These are phyloP conservation scores for Coemansia sp. DNA, from an alignment of 192 early-diverging fungal species.

Conservation along the genomic window DNA sequence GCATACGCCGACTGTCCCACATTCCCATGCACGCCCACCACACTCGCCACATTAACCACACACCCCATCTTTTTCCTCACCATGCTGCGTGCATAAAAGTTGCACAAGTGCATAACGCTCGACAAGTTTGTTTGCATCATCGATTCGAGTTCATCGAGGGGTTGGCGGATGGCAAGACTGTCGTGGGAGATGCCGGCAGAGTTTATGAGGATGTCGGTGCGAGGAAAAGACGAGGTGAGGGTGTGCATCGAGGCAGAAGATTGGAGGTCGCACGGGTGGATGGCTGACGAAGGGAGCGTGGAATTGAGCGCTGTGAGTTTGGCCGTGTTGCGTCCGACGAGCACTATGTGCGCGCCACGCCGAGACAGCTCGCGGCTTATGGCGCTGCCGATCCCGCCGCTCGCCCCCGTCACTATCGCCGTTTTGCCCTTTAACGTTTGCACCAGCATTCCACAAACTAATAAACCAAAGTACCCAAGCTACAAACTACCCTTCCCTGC, in stretches of 20 bases:
- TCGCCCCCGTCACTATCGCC: slow-evolving; percentile 68
- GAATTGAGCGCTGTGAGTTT: slow-evolving; percentile 28
- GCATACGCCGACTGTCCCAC: slow-evolving; percentile 64
- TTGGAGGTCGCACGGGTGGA: slow-evolving; percentile 20
- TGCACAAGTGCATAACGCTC: slow-evolving; percentile 63
- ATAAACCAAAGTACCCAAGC: neutral
- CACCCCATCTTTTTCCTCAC: slow-evolving; percentile 42
- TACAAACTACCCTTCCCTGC: too few relatives aligned
- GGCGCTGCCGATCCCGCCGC: slow-evolving; percentile 75
- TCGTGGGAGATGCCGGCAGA: slow-evolving; percentile 58
- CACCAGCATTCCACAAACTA: slow-evolving; percentile 10
- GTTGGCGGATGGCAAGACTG: slow-evolving; percentile 54
- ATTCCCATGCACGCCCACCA: slow-evolving; percentile 61
- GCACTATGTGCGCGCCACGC: slow-evolving; percentile 58
- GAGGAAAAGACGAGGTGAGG: slow-evolving; percentile 25
- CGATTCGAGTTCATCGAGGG: slow-evolving; percentile 50
- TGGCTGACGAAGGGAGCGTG: slow-evolving; percentile 1
- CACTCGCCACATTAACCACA: slow-evolving; percentile 86
- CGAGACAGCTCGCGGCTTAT: slow-evolving; percentile 62
- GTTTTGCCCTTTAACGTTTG: slow-evolving; percentile 30
- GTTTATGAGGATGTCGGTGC: slow-evolving; percentile 37
- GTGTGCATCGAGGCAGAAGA: neutral
- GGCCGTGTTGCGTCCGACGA: slow-evolving; percentile 59
- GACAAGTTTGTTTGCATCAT: slow-evolving; percentile 69
- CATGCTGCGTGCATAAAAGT: slow-evolving; percentile 34